phyloP scores from a whole-genome alignment of 148 eudicot genomes.

The Rhododendron mucronatum region DNA sequence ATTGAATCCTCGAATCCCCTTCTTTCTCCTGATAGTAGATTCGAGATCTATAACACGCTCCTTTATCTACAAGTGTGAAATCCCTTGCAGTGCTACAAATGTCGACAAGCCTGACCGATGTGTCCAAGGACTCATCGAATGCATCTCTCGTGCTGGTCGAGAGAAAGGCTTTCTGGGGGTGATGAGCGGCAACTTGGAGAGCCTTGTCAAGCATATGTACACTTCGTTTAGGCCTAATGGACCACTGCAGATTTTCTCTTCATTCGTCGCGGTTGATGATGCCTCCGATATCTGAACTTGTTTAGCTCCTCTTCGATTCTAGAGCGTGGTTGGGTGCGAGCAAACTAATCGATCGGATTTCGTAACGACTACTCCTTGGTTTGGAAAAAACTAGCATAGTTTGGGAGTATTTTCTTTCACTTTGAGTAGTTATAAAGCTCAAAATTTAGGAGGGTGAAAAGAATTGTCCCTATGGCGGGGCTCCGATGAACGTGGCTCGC shows the following conservation, averaged over 20 bases:
- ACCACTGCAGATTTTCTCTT: neutral
- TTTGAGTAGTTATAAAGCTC: no score
- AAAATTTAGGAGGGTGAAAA: no score
- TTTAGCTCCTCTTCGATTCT: conserved; percentile 16
- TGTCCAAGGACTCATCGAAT: conserved; percentile 10
- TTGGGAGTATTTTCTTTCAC: neutral
- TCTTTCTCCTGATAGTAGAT: conserved; percentile 4
- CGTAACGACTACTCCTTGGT: neutral
- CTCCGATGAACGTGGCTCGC: no score
- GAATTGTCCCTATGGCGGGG: no score
- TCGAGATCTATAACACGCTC: conserved; percentile 10
- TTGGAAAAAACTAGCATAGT: neutral
- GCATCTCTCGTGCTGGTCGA: neutral
- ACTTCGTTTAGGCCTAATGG: conserved; percentile 2
- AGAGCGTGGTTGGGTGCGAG: conserved; percentile 17
- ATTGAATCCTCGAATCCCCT: neutral
- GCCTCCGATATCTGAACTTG: conserved; percentile 14
- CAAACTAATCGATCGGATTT: conserved; percentile 19
- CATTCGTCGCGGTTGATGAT: neutral
- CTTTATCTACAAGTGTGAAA: neutral
- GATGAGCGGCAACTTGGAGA: conserved; percentile 8
- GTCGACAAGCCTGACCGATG: neutral
- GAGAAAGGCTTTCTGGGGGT: conserved; percentile 11
- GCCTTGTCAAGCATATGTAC: conserved; percentile 7
- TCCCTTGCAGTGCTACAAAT: conserved; percentile 12